Evolutionary conservation across 257 asterid species (phyloP), one percentile per base, ranked within the genome.

Genomic region (Haberlea rhodopensis): DNA sequence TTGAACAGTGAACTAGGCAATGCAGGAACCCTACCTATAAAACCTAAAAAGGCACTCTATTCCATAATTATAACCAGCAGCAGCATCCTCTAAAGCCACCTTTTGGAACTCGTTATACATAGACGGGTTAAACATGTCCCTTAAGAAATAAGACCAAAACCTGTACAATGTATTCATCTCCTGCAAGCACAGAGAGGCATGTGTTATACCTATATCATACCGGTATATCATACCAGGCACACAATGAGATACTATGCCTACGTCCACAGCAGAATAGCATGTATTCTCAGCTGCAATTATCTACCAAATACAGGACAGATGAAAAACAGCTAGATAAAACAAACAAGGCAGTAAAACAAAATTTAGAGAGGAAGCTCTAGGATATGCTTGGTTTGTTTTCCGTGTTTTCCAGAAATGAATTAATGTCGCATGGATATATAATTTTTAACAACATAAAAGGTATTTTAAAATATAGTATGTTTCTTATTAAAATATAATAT

Each of bases 161-260:
- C 88, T 74, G 80, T 92, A 92, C 27, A 92, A 77, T 18, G 87
- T 84, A 81, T 89, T 92, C 99, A 92, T 92, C 82, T 85, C 99
- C 99, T 92, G 90, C 94, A 85, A 69, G 69, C 23, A 29, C 21
- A 32, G 40, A 64, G 40, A 43, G 26, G 40, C 25, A 32, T 40
- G 68, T 46, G 53, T 23, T 37, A 67, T 45, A 18, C 27, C 43
- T 34, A 60, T 29, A 65, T 76, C 57, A 54, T 46, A 71, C 31
- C 20, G 53, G 46, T 34, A 60, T 29, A 65, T 76, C 57, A 54
- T 46, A 71, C 31, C 20, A 56, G 46, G 79, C 64, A 54, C n/a
- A 34, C 4, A 34, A 62, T 46, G 20, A 64, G 26, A 66, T 57
- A 18, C 26, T 8, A 31, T 26, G 63, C 25, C 34, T 57, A 22